Percentiles rank a stretch among this genome's conserved stretches.
These are phyloP conservation scores for Acacia acuminata DNA, from an alignment of 306 rosid species.

Conservation along the genomic window DNA sequence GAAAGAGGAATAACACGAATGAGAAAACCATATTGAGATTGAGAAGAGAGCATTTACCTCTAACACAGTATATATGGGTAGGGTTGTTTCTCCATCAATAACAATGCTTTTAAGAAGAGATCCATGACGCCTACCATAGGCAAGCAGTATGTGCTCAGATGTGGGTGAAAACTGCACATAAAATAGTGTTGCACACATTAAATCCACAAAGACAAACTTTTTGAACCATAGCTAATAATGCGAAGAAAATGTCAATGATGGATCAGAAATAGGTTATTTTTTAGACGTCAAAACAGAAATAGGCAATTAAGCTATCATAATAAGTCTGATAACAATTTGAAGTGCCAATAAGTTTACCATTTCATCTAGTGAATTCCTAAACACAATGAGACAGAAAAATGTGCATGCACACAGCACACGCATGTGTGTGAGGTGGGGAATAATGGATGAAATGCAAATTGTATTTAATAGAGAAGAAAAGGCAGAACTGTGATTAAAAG, in stretches of 20 bases:
- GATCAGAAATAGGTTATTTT: not conserved
- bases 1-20: slow-evolving; percentile 16
- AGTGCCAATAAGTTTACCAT: not conserved
- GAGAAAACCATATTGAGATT: slow-evolving; percentile 16
- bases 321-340: slow-evolving; percentile 1
- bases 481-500: slow-evolving; percentile 11
- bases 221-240: slow-evolving; percentile 16
- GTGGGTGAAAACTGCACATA: slow-evolving; percentile 53
- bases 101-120: slow-evolving; percentile 80
- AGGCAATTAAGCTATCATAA: not conserved
- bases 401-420: not conserved
- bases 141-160: slow-evolving; percentile 67
- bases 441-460: not conserved
- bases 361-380: not conserved
- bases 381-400: slow-evolving; percentile 7
- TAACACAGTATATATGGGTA: slow-evolving; percentile 92
- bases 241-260: not conserved
- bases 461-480: slow-evolving; percentile 16
- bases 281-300: not conserved
- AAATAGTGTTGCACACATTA: slow-evolving; percentile 39
- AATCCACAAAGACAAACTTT: slow-evolving; percentile 2
- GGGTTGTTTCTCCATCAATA: slow-evolving; percentile 91
- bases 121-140: slow-evolving; percentile 61
- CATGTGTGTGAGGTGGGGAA: not conserved
- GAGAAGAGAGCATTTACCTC: slow-evolving; percentile 65